Conservation (phyloP, 176 grass and related monocot genomes). For the barley (Hordeum vulgare) region MorexV3_pseudomolecules_assembly NC_058520.1:517242538-517243037, state of each 20-base stretch:
- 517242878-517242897: background rate
- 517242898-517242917: background rate
- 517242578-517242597: slow-evolving; percentile 35
- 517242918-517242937: background rate
- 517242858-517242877: background rate
- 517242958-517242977: background rate
- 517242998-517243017: background rate
- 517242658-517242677: slow-evolving; percentile 83
- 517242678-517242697: slow-evolving; percentile 76
- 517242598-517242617: background rate
- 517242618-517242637: slow-evolving; percentile 63
- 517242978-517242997: background rate
- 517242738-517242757: slow-evolving; percentile 61
- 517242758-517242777: slow-evolving; percentile 49
- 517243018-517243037: too few species aligned
- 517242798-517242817: background rate
- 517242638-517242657: slow-evolving; percentile 95
- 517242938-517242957: background rate
- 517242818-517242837: background rate
- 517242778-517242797: slow-evolving; percentile 53
- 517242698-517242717: slow-evolving; percentile 79
- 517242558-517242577: slow-evolving; percentile 72
- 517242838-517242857: background rate
- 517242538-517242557: slow-evolving; percentile 91
- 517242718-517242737: slow-evolving; percentile 61